Conservation (phyloP, 345 rosid genomes). For the Aethionema arabicum region DNA sequence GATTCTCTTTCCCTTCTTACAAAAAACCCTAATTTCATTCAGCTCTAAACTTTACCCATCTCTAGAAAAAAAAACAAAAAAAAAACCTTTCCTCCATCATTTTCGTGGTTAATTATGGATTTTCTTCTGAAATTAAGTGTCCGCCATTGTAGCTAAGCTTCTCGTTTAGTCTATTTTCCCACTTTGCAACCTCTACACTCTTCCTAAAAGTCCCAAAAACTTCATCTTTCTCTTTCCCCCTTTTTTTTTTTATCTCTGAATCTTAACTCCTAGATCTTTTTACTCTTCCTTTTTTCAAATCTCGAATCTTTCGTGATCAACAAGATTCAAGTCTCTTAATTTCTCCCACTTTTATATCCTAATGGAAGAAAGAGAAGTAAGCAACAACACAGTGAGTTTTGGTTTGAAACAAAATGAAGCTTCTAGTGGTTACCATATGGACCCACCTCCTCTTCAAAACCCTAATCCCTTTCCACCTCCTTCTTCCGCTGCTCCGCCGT, state of each 20-base stretch:
- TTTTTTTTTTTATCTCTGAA: conserved; percentile 20
- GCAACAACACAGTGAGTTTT: conserved; percentile 40
- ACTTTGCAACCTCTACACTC: conserved; percentile 33
- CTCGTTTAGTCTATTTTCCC: conserved; percentile 42
- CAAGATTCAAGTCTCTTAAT: conserved; percentile 33
- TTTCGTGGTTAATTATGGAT: conserved; percentile 40
- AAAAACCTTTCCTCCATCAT: not conserved
- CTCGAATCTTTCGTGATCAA: conserved; percentile 40
- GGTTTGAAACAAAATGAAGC: conserved; percentile 51
- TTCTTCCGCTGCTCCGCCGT: conserved; percentile 5
- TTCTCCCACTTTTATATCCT: not conserved
- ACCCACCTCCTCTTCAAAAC: conserved; percentile 47
- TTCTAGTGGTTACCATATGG: conserved; percentile 47
- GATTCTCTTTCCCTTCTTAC: conserved; percentile 26
- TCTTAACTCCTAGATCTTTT: conserved; percentile 29
- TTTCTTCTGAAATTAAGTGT: conserved; percentile 26
- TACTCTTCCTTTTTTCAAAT: conserved; percentile 13
- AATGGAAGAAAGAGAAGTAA: conserved; percentile 70
- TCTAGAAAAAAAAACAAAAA: conserved; percentile 24
- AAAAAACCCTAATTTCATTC: conserved; percentile 78
- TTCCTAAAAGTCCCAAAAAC: conserved; percentile 4
- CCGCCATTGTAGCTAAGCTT: conserved; percentile 38
- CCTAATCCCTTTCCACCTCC: conserved; percentile 34
- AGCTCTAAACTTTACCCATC: conserved; percentile 39
- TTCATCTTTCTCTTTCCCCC: conserved; percentile 7